Percentiles rank a stretch among this genome's conserved stretches.
Conservation (phyloP, 495 filamentous ascomycete species). For the Geoglossum glabrum region DNA sequence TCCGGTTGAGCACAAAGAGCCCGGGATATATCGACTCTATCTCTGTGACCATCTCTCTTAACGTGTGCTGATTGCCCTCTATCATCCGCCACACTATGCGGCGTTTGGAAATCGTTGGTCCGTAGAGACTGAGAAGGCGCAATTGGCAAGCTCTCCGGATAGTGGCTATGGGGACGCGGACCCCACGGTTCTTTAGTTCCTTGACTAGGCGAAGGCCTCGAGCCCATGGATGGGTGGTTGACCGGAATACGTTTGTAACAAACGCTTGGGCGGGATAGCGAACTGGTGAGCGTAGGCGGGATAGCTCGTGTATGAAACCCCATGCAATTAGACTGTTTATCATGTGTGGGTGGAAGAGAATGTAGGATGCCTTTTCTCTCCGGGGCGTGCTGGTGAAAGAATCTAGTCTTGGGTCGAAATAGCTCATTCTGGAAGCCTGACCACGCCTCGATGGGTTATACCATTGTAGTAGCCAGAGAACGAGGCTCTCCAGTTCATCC, state of each 20-base stretch:
- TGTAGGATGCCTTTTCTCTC: not conserved
- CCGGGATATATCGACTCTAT: not conserved
- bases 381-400: not conserved
- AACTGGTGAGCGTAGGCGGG: not conserved
- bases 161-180: not conserved
- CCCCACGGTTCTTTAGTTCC: not conserved
- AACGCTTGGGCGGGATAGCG: not conserved
- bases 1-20: not conserved
- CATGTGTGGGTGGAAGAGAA: not conserved
- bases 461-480: slow-evolving; percentile 4
- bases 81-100: not conserved
- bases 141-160: not conserved
- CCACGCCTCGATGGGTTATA: not conserved
- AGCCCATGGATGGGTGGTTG: not conserved
- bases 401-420: not conserved
- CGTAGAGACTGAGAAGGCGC: not conserved
- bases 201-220: not conserved
- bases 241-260: not conserved
- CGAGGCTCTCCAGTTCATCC: slow-evolving; percentile 21
- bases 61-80: not conserved
- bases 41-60: not conserved
- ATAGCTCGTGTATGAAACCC: not conserved
- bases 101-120: not conserved
- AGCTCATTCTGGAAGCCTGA: not conserved
- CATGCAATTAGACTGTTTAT: not conserved